Evolutionary conservation across 2,329 filamentous ascomycete genomes (phyloP), one percentile per base, ranked within the genome.

Genomic region (Corniculantispora saksenae): DNA sequence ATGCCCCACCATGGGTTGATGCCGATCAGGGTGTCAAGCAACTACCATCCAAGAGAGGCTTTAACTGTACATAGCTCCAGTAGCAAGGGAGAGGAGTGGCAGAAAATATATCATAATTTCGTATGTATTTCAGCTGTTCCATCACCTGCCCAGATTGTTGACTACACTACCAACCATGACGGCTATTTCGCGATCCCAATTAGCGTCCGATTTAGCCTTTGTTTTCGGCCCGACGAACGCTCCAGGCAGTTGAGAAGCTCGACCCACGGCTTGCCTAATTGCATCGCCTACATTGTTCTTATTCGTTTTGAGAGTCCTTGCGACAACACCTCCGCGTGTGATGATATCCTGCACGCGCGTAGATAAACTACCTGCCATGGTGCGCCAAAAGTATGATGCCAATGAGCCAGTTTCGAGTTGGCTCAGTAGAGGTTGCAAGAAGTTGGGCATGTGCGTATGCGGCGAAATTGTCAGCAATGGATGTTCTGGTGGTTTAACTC

Each of bases 111-210:
- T 10, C 32, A 10, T 5, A 32, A n/a, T n/a, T 32, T 32, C 10
- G 32, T 6, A 40, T 38, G 27, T 17, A n/a, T 21, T 53, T 25
- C 19, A 12, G 2, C 3, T 43, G 25, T 25, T 23, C 55, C 15
- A 38, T 66, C 67, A 74, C 67, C 82, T 78, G 13, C 82, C 80
- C 4, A 87, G 71, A 66, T 84, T 84, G 56, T 84, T 85, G 47
- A 93, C 83, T 7, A 97, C 88, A 71, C 92, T 92, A 61, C 91
- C 90, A 50, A 97, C 91, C 94, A 98, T 97, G 56, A 98, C 94
- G 1, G 94, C 93, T 56, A 94, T 90, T 79, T 98, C 95, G 47
- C 94, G 86, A 72, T 97, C 94, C 92, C 93, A 97, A 64, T 80
- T 80, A 15, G 79, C 79, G n/a, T 79, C 73, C 50, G 83, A 77